Conservation (phyloP, 2,329 filamentous ascomycete genomes). For the Hansfordia pulvinata region DNA sequence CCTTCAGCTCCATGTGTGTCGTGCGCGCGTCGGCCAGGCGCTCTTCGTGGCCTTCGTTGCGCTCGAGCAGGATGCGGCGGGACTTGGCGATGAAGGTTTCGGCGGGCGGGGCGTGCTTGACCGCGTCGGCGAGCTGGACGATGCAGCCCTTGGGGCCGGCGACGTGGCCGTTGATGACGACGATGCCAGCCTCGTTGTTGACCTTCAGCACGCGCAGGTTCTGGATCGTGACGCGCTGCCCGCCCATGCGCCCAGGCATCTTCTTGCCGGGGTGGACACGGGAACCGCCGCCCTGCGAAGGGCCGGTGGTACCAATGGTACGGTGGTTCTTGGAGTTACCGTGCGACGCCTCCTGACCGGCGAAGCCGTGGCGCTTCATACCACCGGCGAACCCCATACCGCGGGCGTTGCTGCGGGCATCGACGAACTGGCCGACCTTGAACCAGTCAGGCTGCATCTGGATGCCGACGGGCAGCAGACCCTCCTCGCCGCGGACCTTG, state of each 20-base stretch:
- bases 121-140: conserved; percentile 77
- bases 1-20: conserved; percentile 40
- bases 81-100: conserved; percentile 33
- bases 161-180: conserved; percentile 77
- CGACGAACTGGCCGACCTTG: conserved; percentile 77
- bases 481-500: conserved; percentile 59
- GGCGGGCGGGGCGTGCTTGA: conserved; percentile 61
- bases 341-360: conserved; percentile 81
- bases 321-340: conserved; percentile 93
- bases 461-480: conserved; percentile 63
- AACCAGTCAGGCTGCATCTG: conserved; percentile 83
- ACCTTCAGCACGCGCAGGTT: conserved; percentile 83
- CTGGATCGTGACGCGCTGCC: conserved; percentile 76
- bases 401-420: conserved; percentile 64
- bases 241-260: conserved; percentile 95
- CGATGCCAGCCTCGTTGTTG: conserved; percentile 72
- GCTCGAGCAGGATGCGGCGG: conserved; percentile 26
- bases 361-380: conserved; percentile 92
- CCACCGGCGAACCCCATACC: conserved; percentile 93
- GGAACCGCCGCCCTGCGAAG: conserved; percentile 82
- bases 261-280: conserved; percentile 92
- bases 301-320: conserved; percentile 79
- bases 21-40: conserved; percentile 33
- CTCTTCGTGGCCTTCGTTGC: conserved; percentile 30
- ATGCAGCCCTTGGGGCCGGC: conserved; percentile 79